Evolutionary conservation across 2,329 filamentous ascomycete species (phyloP), one percentile per base, ranked within the genome.

Genomic region (Sporothrix variecibatus): DNA sequence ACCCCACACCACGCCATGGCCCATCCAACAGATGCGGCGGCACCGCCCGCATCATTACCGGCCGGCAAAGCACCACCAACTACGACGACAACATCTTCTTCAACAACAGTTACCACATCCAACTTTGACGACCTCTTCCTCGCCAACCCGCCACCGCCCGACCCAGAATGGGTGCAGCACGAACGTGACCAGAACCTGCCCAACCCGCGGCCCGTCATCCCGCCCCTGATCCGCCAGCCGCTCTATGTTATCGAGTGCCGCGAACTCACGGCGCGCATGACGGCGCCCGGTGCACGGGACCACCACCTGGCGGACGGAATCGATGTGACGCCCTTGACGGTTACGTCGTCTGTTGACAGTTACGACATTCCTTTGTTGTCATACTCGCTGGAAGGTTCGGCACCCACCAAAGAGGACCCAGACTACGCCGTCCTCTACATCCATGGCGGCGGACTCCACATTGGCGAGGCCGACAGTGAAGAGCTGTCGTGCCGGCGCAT

Each of bases 381-480:
- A 46, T 82, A 84, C 67, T 76, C 75, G 12, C 5, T 23, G 15
- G 53, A 28, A n/a, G n/a, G n/a, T n/a, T n/a, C 12, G 28, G 53
- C 12, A 26, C 7, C 3, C 8, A 15, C 31, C 17, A 40, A 17
- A 26, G 46, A 56, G 1, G 43, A 72, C 20, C 70, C 78, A 0
- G 77, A 80, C 6, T 75, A 79, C 3, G 75, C 83, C 7, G 78
- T 85, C 12, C 76, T 87, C 23, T 87, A 87, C 78, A 85, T 84
- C 76, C 86, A 87, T 76, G 86, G 86, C 11, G 86, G 86, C 17
- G 85, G 84, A 0, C 79, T 87, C 1, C 79, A 79, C 38, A 83
- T 87, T 43, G 86, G 86, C 12, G 84, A 86, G 72, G 83, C 84
- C 1, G 84, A 87, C 75, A 86, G 83, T 75, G 86, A 87, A 77